phyloP scores from a whole-genome alignment of 495 filamentous ascomycete genomes.

The Penicillium lagena region DNA sequence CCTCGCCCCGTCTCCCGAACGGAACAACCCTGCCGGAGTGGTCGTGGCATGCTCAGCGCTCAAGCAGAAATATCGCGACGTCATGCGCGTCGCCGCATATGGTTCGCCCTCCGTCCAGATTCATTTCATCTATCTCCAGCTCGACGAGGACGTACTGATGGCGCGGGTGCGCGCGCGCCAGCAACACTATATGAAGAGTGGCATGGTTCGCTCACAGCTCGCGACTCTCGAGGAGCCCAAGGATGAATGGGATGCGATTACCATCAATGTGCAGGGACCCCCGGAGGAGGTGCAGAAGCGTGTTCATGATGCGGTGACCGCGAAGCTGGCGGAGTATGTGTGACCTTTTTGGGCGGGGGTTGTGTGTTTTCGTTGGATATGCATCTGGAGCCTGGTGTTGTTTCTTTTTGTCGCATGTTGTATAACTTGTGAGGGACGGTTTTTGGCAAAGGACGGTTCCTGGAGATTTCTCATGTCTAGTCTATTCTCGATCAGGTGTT shows the following conservation, averaged over 20 bases:
- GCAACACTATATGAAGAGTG: slow-evolving; percentile 93
- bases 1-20: slow-evolving; percentile 44
- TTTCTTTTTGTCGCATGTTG: too few relatives aligned
- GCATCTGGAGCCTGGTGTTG: too few relatives aligned
- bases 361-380: too few relatives aligned
- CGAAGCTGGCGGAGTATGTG: slow-evolving; percentile 28
- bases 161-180: slow-evolving; percentile 65
- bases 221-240: slow-evolving; percentile 74
- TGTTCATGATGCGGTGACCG: slow-evolving; percentile 49
- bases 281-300: slow-evolving; percentile 60
- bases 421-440: too few relatives aligned
- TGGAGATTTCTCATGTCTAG: too few relatives aligned
- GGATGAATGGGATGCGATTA: slow-evolving; percentile 79
- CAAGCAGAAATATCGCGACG: slow-evolving; percentile 96
- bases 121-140: slow-evolving; percentile 89
- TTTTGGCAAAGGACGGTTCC: too few relatives aligned
- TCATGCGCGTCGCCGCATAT: slow-evolving; percentile 85
- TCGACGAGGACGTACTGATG: slow-evolving; percentile 65
- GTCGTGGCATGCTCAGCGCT: slow-evolving; percentile 94
- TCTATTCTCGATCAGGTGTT: too few relatives aligned
- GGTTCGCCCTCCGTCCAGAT: slow-evolving; percentile 67
- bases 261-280: slow-evolving; percentile 67
- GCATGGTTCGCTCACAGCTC: slow-evolving; percentile 95
- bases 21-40: slow-evolving; percentile 59
- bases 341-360: slow-evolving; percentile 2